A percentile compares a stretch with the other conserved stretches of the same genome.
Conservation (phyloP, 169 alveolate genomes). For the Eimeria sp. region DNA sequence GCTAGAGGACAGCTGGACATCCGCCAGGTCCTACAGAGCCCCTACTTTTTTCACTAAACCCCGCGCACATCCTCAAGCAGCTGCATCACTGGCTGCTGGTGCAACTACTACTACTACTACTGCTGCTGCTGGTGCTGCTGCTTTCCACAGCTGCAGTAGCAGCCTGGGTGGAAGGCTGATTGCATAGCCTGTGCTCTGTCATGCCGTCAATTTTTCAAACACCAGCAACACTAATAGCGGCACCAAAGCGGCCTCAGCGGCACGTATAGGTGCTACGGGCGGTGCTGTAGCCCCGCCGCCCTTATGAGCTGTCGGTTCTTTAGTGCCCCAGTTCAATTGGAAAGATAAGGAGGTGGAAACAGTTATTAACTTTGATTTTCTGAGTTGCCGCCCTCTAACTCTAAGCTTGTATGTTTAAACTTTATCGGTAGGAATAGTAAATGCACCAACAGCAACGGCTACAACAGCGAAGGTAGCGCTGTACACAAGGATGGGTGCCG, state of each 20-base stretch:
- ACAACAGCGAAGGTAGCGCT: background rate
- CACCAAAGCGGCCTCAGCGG: background rate
- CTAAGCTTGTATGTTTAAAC: too few relatives aligned
- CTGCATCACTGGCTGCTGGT: conserved; percentile 1
- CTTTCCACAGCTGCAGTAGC: background rate
- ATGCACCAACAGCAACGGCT: background rate
- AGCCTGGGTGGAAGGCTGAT: background rate
- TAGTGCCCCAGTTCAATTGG: background rate
- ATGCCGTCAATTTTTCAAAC: background rate
- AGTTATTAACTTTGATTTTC: background rate
- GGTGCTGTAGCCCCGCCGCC: background rate
- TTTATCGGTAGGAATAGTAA: background rate
- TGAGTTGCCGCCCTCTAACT: background rate
- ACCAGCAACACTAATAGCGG: background rate
- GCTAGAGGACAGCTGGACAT: conserved; percentile 89
- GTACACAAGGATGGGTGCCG: background rate
- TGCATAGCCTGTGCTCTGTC: background rate
- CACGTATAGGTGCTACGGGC: background rate
- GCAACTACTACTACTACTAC: conserved; percentile 1
- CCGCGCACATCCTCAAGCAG: background rate
- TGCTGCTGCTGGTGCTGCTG: conserved; percentile 22
- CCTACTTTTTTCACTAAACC: conserved; percentile 86
- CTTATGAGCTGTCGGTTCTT: background rate
- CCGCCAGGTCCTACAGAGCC: conserved; percentile 83
- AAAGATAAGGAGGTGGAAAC: background rate